Evolutionary conservation across 2,329 filamentous ascomycete species (phyloP), one percentile per base, ranked within the genome.

Genomic region (Ampelomyces quisqualis): DNA sequence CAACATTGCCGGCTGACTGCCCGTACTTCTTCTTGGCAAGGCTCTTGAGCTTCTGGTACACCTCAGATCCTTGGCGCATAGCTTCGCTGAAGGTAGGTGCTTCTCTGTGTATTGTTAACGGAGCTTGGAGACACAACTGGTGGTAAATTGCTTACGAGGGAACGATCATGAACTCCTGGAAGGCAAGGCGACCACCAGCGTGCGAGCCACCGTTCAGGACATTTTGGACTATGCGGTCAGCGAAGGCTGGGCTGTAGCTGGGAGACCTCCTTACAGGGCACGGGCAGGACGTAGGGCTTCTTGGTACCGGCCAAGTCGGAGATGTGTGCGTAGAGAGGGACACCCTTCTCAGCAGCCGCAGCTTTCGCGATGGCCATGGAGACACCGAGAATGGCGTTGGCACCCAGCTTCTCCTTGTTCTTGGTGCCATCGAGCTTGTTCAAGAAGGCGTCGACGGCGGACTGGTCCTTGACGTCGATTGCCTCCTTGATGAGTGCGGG

Each of bases 1-100:
- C 93, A 58, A 98, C 93, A 73, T 98, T 98, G 73, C 91, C 93
- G 57, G 93, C 93, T 54, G 93, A 96, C 77, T 95, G 91, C 70
- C 93, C 93, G 73, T 98, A 98, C 82, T 88, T 93, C 88, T 96
- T 93, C 88, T 97, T 97, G 73, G 93, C 90, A 50, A 97, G 83
- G 64, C 80, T 67, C 86, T 98, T 98, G 66, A 98, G 87, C 76
- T 88, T 86, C 76, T 97, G 91, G 85, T 98, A 98, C 65, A 96
- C 90, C 77, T 98, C 93, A 64, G 91, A 77, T 73, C 93, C 93
- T 77, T 95, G 89, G 72, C 91, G 90, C 77, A 98, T 85, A 70
- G 86, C 93, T 81, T 98, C 93, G 61, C 85, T 83, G 84, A 98
- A 98, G 51, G 87, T 85, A 48, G 90, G 85, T 58, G 93, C 93